Evolutionary conservation across 495 filamentous ascomycete genomes (phyloP).

Genomic region (Podospora bellae-mahoneyi): DNA sequence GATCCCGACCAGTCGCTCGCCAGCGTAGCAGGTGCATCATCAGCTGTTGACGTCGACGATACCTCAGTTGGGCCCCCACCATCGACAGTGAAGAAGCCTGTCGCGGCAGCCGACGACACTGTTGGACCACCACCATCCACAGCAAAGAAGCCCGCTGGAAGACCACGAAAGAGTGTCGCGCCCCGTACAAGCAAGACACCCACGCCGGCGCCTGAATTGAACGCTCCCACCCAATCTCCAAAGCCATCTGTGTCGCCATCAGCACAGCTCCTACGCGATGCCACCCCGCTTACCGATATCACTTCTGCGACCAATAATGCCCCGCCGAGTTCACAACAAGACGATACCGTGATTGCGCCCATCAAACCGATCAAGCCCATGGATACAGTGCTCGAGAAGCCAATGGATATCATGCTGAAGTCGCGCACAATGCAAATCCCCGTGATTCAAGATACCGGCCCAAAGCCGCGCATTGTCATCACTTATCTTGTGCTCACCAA

Average conservation of each 20-base stretch:
- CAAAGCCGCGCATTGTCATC: constrained; percentile 84
- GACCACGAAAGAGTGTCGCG: constrained; percentile 68
- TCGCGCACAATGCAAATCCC: constrained; percentile 69
- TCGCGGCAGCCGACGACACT: constrained; percentile 26
- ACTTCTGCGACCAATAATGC: constrained; percentile 66
- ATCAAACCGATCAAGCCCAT: constrained; percentile 67
- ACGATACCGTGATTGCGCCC: constrained; percentile 42
- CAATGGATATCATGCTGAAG: constrained; percentile 92
- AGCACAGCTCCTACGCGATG: constrained; percentile 46
- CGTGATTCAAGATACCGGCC: constrained; percentile 63
- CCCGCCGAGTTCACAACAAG: constrained; percentile 19
- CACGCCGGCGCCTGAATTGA: constrained; percentile 51
- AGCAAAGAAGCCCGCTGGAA: constrained; percentile 59
- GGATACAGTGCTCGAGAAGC: constrained; percentile 74
- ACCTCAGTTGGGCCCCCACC: constrained; percentile 24
- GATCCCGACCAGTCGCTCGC: constrained; percentile 53
- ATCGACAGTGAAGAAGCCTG: constrained; percentile 56
- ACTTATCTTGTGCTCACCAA: constrained; percentile 85
- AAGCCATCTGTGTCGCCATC: constrained; percentile 43
- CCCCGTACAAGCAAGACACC: constrained; percentile 44
- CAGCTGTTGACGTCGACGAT: constrained; percentile 32
- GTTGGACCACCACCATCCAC: constrained; percentile 38
- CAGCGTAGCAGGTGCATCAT: constrained; percentile 46
- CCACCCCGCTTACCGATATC: constrained; percentile 76
- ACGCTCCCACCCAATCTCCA: constrained; percentile 41